These are phyloP conservation scores for Dalbergia oliveri DNA, from an alignment of 306 rosid genomes.

Conservation along the genomic window DNA sequence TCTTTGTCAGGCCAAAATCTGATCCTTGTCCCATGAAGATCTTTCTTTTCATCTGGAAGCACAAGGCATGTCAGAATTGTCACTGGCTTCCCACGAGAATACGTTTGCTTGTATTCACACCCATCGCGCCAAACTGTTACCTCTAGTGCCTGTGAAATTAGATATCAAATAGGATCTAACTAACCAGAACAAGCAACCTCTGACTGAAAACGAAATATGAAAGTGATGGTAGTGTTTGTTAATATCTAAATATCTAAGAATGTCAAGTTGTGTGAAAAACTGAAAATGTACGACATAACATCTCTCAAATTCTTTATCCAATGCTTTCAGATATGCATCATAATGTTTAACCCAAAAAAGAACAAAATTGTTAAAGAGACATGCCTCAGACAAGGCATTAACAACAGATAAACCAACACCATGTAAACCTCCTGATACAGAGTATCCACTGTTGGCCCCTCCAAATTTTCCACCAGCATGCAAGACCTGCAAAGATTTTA, in stretches of 20 bases:
- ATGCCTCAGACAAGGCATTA: slow-evolving; percentile 96
- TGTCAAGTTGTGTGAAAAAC: background rate
- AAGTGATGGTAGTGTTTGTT: too few relatives aligned
- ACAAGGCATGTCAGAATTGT: slow-evolving; percentile 67
- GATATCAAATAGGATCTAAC: slow-evolving; percentile 36
- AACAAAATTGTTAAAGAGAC: slow-evolving; percentile 21
- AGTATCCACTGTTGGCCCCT: slow-evolving; percentile 93
- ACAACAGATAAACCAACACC: slow-evolving; percentile 99
- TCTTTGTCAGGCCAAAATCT: slow-evolving; percentile 97
- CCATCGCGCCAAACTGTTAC: slow-evolving; percentile 94
- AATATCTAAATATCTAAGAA: slow-evolving; percentile 6
- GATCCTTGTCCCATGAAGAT: slow-evolving; percentile 74
- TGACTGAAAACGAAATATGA: slow-evolving; percentile 32
- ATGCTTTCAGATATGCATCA: background rate
- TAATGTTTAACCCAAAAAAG: slow-evolving; percentile 20
- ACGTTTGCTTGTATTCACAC: slow-evolving; percentile 75
- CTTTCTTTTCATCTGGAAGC: slow-evolving; percentile 73
- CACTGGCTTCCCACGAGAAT: slow-evolving; percentile 90
- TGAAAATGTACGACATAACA: slow-evolving; percentile 29
- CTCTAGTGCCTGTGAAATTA: slow-evolving; percentile 70
- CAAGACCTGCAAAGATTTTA: slow-evolving; percentile 65
- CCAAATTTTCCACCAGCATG: slow-evolving; percentile 99
- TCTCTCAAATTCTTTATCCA: slow-evolving; percentile 13
- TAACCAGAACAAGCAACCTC: slow-evolving; percentile 32
- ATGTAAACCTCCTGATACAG: slow-evolving; percentile 97